Conservation (phyloP, 768 basidiomycete species). For the Russula virescens region DNA sequence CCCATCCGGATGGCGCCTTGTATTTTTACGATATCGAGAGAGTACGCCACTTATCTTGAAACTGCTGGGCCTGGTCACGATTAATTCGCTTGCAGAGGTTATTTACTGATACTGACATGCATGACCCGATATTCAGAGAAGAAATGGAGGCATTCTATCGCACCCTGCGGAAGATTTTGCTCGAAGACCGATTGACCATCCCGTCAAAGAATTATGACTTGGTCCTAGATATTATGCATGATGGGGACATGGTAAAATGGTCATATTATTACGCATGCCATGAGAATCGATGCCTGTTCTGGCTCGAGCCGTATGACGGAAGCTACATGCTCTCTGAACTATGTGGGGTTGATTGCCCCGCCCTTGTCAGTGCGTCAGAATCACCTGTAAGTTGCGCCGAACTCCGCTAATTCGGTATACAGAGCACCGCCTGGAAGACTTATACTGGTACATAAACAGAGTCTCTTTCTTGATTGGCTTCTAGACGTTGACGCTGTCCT, state of each 20-base stretch:
- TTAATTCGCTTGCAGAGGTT: conserved; percentile 34
- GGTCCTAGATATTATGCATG: conserved; percentile 26
- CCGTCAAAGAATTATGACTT: conserved; percentile 24
- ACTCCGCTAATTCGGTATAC: not conserved
- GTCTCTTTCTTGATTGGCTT: not conserved
- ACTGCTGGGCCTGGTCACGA: not conserved
- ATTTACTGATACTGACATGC: conserved; percentile 50
- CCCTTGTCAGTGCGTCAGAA: conserved; percentile 17
- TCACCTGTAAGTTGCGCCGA: not conserved
- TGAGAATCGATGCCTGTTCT: conserved; percentile 42
- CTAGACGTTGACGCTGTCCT: conserved; percentile 1
- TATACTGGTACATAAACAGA: conserved; percentile 26
- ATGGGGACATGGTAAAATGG: conserved; percentile 30
- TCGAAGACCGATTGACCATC: conserved; percentile 16
- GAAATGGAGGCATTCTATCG: conserved; percentile 33
- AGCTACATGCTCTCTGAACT: conserved; percentile 29
- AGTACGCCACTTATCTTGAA: too few relatives aligned
- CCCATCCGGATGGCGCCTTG: too few relatives aligned
- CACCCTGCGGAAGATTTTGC: not conserved
- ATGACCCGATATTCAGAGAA: conserved; percentile 30
- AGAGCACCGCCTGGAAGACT: conserved; percentile 24
- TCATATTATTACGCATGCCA: conserved; percentile 52
- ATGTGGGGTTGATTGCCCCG: conserved; percentile 3
- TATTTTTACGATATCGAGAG: too few relatives aligned
- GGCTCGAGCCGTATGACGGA: conserved; percentile 41